Evolutionary conservation across 192 early-diverging fungal genomes (phyloP).

Genomic region (Coemansia sp.): DNA sequence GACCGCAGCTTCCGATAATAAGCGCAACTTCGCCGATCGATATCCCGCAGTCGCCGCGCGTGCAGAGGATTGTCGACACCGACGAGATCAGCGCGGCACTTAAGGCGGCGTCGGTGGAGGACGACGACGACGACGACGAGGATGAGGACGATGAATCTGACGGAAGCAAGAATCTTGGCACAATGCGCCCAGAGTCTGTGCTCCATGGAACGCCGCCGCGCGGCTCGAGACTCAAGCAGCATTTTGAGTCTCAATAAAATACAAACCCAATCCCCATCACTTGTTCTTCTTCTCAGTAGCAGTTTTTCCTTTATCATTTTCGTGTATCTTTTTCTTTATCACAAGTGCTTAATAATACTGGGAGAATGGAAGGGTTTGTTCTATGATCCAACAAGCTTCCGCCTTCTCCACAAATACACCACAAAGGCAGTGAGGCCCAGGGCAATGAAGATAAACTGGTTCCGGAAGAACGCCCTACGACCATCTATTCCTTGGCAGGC

Average conservation of each 20-base stretch:
- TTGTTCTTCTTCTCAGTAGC: conserved; percentile 2
- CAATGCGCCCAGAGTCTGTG: conserved; percentile 13
- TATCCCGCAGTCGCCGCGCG: background rate
- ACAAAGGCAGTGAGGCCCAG: conserved; percentile 35
- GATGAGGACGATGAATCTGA: conserved; percentile 40
- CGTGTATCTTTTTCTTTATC: conserved; percentile 3
- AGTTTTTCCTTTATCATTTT: background rate
- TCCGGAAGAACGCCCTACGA: conserved; percentile 26
- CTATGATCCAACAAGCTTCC: background rate
- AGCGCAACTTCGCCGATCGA: background rate
- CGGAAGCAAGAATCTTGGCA: conserved; percentile 11
- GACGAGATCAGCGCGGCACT: conserved; percentile 23
- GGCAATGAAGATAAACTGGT: conserved; percentile 29
- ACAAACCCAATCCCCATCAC: background rate
- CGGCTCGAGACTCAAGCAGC: conserved; percentile 31
- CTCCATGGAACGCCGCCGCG: conserved; percentile 50
- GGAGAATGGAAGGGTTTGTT: background rate
- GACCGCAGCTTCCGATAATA: background rate
- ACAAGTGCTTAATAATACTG: background rate
- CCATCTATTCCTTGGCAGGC: conserved; percentile 13
- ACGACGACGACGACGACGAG: conserved; percentile 29
- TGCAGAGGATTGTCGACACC: conserved; percentile 25
- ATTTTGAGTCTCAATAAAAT: background rate
- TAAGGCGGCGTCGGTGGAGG: conserved; percentile 7
- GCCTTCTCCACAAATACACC: conserved; percentile 35